Base-by-base conservation (phyloP, 768 basidiomycete genomes). In the Candolleomyces efflorescens region DNA sequence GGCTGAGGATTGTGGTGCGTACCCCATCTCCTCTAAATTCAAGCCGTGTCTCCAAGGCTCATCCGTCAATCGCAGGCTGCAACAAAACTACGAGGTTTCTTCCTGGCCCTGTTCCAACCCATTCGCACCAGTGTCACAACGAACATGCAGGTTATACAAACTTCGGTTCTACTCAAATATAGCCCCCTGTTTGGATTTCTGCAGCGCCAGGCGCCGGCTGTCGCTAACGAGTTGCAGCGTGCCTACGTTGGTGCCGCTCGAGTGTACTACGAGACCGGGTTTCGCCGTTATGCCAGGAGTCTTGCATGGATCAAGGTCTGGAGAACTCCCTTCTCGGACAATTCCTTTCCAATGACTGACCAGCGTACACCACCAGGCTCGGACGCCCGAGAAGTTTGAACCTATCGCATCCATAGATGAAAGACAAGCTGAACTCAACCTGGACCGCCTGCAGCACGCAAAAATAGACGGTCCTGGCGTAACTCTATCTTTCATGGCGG, bases 191-290 rank as follows among this genome's bases (percentile, higher is more conserved):
- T 86, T 64, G 80, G 81, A 1, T 99, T 98, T 68, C 77, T 99
- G 38, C 85, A 88, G 61, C 85, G 92, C 2, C 90, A 94, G 60
- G 90, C 90, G 5, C 80, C 87, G 9, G 78, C 78, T 36, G 89
- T 94, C 27, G 94, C 97, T 3, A 80, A 81, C 47, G 95, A 98
- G 69, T 75, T 99, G 22, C 93, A 94, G 68, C 79, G 92, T 53
- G 87, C 91, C 2, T 99, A 99, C 69, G 75, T 89, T 26, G 82
- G 82, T 36, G 84, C 90, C 24, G 89, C 91, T 13, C 85, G 94
- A 41, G 82, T 91, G 20, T 99, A 97, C 69, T 98, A 94, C 59
- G 97, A 99, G 73, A 98, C 97, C 20, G 92, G 89, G 0, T 95
- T 98, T 69, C 78, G 97, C 60, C 77, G 97, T 44, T 99, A 98